phyloP scores from a whole-genome alignment of 2,329 filamentous ascomycete species.

The Orbilia ellipsospora region DNA sequence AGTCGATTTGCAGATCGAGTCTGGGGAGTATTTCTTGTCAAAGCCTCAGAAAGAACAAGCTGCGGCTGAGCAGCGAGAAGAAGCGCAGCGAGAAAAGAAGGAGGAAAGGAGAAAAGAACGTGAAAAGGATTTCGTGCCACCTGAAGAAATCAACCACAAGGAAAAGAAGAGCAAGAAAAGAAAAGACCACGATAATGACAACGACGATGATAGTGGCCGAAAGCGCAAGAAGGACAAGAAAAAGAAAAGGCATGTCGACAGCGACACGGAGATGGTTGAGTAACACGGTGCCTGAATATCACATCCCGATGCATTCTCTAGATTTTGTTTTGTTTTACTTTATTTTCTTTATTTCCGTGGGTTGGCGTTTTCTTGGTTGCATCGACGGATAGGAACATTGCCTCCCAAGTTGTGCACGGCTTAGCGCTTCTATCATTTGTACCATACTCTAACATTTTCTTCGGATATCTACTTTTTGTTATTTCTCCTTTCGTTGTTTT shows the following conservation, averaged over 20 bases:
- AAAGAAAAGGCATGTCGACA: slow-evolving; percentile 33
- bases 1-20: slow-evolving; percentile 97
- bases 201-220: slow-evolving; percentile 19
- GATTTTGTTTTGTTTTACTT: too few species aligned
- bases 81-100: slow-evolving; percentile 87
- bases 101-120: slow-evolving; percentile 87
- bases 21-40: slow-evolving; percentile 93
- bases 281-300: slow-evolving; percentile 10
- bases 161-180: slow-evolving; percentile 51
- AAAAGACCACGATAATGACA: slow-evolving; percentile 31
- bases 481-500: slow-evolving; percentile 13
- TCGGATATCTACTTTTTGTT: slow-evolving; percentile 10
- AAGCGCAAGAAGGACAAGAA: slow-evolving; percentile 54
- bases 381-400: slow-evolving; percentile 6
- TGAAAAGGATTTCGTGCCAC: slow-evolving; percentile 86
- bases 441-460: slow-evolving; percentile 34
- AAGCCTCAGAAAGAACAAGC: slow-evolving; percentile 92
- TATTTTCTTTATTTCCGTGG: slow-evolving; percentile 14
- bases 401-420: slow-evolving; percentile 20
- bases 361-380: slow-evolving; percentile 44
- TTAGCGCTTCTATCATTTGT: slow-evolving; percentile 42
- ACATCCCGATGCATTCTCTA: background rate
- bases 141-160: slow-evolving; percentile 71
- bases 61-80: slow-evolving; percentile 80
- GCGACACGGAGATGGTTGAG: slow-evolving; percentile 31